Base-by-base conservation (phyloP, 2,329 filamentous ascomycete species). In the Diaporthe citri region DNA sequence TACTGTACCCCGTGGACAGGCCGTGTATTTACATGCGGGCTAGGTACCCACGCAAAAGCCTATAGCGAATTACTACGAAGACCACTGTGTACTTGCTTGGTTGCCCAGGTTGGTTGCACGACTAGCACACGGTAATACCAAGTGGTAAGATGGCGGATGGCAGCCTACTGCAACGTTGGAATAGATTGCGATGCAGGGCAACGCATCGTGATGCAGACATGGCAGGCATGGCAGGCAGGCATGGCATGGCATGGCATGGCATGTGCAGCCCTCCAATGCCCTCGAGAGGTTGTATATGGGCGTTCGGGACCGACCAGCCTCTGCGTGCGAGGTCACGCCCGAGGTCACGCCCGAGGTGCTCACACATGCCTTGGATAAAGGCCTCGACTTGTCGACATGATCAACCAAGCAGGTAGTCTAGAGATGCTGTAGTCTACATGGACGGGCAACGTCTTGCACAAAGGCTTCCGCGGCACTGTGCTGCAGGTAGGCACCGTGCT, bases 131-230 rank as follows among this genome's bases (percentile, higher is more conserved):
- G 6, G 59, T 39, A 39, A 36, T 36, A 36, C 34, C 12, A 39
- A 39, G 36, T 12, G 13, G 36, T 46, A 67, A 39, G 64, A 52
- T 36, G 46, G 64, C 31, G 64, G 64, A 4, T 52, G 64, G 64
- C 64, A 67, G 64, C 46, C 64, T 67, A n/a, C 46, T 69, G 64
- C 48, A 55, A 69, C 64, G 34, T 13, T 55, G 64, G 13, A 69
- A 69, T 69, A 69, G 46, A 69, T 69, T 69, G 64, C 64, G 48
- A 69, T 55, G 64, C 64, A 69, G 64, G 64, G 64, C 48, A 69
- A 41, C 34, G 64, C 64, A 69, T 52, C 34, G 46, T 34, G 48
- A 55, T 69, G 64, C 64, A 69, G 64, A 12, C 31, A 22, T 66
- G 62, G 28, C 60, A 66, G 60, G 60, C 43, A 43, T 62, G 52